Evolutionary conservation across 1,284 basidiomycete genomes (phyloP), one percentile per base, ranked within the genome.

Genomic region (Cutaneotrichosporon arboriforme): DNA sequence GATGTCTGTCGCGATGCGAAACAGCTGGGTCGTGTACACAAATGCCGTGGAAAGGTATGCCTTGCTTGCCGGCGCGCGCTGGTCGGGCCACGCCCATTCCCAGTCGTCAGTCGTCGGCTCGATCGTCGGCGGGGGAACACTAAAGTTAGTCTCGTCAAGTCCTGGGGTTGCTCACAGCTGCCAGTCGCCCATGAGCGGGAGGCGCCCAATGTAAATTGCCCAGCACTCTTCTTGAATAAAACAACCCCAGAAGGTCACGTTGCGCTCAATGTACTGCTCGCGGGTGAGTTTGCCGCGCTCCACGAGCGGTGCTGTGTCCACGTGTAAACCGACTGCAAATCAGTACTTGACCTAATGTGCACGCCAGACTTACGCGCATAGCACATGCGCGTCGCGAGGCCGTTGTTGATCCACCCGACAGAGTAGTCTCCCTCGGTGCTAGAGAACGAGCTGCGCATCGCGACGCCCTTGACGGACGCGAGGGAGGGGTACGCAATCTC

Each of bases 401-500:
- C 65, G 21, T 58, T 58, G 26, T 59, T 59, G 17, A 63, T 36
- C 61, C 65, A 71, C 0, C 64, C 65, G 9, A 61, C 34, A 7
- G 58, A 58, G 42, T 68, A 61, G 18, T 68, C 61, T n/a, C 62
- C 65, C 10, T 54, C 41, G 0, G 80, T 77, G 4, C 80, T 81
- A 61, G 84, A 79, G 65, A 79, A 84, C 54, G 80, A 82, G 4
- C 80, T 80, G 12, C 84, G 59, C n/a, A 82, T 70, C 1, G 80
- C 78, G 14, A 86, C 66, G 1, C 79, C 83, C 40, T 81, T 80
- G 2, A 85, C 80, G 5, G 81, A 77, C 49, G 81, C 80, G 20
- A 85, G 72, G 37, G 79, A 81, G 2, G 84, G 84, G 44, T 77
- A 56, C 54, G 78, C 76, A 54, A 80, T 81, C 65, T 86, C 84